phyloP scores from a whole-genome alignment of 1,284 basidiomycete genomes.

The Moesziomyces antarcticus region DNA sequence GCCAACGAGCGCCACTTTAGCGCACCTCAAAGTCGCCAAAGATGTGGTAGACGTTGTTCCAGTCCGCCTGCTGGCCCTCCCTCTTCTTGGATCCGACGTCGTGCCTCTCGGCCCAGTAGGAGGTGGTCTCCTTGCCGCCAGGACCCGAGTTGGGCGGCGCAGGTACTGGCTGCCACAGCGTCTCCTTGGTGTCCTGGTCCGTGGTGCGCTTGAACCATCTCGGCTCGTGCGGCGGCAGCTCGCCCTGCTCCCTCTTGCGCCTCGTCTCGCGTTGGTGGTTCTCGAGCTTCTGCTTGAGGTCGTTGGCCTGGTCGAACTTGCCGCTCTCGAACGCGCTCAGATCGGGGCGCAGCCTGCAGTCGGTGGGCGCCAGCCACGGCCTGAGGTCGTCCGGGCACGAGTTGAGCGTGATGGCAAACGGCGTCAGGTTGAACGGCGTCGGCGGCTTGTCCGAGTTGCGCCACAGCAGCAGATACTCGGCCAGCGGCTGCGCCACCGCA shows the following conservation, averaged over 20 bases:
- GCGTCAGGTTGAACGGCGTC: slow-evolving; percentile 79
- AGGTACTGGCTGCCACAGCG: slow-evolving; percentile 55
- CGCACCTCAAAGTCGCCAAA: slow-evolving; percentile 61
- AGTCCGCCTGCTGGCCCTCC: slow-evolving; percentile 40
- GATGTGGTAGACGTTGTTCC: slow-evolving; percentile 51
- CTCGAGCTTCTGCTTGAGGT: slow-evolving; percentile 85
- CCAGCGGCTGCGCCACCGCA: slow-evolving; percentile 69
- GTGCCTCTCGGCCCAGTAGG: slow-evolving; percentile 57
- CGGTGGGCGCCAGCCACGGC: slow-evolving; percentile 85
- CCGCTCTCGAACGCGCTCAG: slow-evolving; percentile 94
- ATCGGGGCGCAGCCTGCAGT: slow-evolving; percentile 92
- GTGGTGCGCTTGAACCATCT: slow-evolving; percentile 70
- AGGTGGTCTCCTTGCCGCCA: slow-evolving; percentile 27
- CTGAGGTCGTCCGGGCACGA: slow-evolving; percentile 78
- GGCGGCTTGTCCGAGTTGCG: slow-evolving; percentile 80
- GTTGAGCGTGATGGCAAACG: slow-evolving; percentile 93
- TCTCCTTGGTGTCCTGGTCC: slow-evolving; percentile 59
- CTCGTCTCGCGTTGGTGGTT: slow-evolving; percentile 85
- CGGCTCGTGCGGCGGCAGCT: slow-evolving; percentile 78
- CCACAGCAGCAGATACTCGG: slow-evolving; percentile 87
- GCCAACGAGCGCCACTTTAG: neutral
- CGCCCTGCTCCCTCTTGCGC: slow-evolving; percentile 80
- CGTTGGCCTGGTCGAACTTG: slow-evolving; percentile 88
- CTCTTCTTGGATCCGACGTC: slow-evolving; percentile 38
- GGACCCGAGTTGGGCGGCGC: slow-evolving; percentile 7